Evolutionary conservation across 371 early-diverging fungal genomes (phyloP), one percentile per base, ranked within the genome.

Genomic region (Syncephalis plumigaleata): DNA sequence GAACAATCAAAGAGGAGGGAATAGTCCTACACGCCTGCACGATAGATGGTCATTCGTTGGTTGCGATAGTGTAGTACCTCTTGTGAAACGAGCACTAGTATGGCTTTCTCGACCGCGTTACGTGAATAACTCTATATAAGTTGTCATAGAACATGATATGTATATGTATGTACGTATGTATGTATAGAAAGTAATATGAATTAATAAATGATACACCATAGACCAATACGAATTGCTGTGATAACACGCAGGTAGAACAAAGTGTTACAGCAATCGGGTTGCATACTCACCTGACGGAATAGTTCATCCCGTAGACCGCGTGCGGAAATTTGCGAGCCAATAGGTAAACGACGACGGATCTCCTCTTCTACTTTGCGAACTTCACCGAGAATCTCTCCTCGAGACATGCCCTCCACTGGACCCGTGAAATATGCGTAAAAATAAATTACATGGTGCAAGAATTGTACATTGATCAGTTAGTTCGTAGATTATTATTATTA

Each of bases 31-130:
- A 44, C 45, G 11, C 56, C 49, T 13, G 36, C 25, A 9, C 56
- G 47, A 16, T 40, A 20, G 7, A 55, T 22, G 20, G 40, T 43
- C 59, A 77, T 79, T 57, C 91, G 74, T 59, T 89, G 81, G 51
- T 81, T 76, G 54, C 73, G 71, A 66, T 87, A 86, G 57, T 78
- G 77, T 43, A 94, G 60, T 17, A 82, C 75, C 43, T 89, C 93
- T 54, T 85, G 75, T 48, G 87, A 76, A 17, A 82, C 78, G 50
- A 94, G 68, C 45, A 84, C 75, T 46, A 72, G 70, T 42, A 94
- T 64, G 9, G 92, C 87, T 44, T 79, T 65, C 39, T 72, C 74
- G 36, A 91, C 69, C 15, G 86, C 74, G 39, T 68, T 70, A 3
- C 74, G 64, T 15, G 75, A 63, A 51, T 70, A 89, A 31, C 83